Evolutionary conservation across 306 rosid species (phyloP).

Genomic region (Vicia sativa): DNA sequence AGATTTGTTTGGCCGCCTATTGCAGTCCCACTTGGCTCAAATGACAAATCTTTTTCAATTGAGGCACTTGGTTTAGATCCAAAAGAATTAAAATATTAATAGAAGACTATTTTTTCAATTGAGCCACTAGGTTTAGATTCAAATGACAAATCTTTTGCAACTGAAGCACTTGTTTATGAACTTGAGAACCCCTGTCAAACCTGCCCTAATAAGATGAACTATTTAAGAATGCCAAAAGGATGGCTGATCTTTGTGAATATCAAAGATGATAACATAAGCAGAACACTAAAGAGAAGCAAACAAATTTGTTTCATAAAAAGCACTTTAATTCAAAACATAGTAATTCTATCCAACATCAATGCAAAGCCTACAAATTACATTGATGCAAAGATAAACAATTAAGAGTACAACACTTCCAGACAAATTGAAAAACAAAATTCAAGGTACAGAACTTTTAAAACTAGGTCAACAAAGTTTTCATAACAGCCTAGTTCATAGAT

Average conservation of each 20-base stretch:
- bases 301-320: background rate
- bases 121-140: too few relatives aligned
- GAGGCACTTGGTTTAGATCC: too few relatives aligned
- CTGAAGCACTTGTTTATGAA: too few relatives aligned
- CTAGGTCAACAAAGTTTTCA: constrained; percentile 15
- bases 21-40: too few relatives aligned
- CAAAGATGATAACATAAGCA: background rate
- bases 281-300: background rate
- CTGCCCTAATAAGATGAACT: background rate
- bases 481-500: background rate
- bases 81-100: too few relatives aligned
- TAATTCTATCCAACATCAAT: background rate
- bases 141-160: too few relatives aligned
- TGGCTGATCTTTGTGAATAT: background rate
- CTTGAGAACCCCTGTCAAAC: background rate
- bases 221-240: background rate
- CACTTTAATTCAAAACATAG: background rate
- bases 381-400: constrained; percentile 1
- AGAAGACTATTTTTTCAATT: too few relatives aligned
- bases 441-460: constrained; percentile 3
- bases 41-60: too few relatives aligned
- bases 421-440: constrained; percentile 22
- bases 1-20: too few relatives aligned
- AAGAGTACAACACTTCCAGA: background rate
- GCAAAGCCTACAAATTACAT: constrained; percentile 9